Evolutionary conservation across 345 rosid species (phyloP).

Genomic region (Citrus mangshanensis): DNA sequence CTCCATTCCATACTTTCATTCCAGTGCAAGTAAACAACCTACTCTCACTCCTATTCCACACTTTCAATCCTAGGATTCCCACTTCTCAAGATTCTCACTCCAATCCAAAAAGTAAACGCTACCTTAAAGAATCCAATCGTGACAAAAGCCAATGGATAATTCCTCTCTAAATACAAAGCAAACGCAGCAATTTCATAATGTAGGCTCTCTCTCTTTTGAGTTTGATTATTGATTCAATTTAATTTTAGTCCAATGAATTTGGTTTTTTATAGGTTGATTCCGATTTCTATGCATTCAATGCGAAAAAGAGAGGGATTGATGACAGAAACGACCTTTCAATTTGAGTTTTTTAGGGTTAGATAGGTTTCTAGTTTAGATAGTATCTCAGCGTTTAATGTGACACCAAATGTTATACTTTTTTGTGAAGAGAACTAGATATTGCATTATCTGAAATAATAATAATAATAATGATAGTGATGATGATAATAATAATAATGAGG

Average conservation of each 20-base stretch:
- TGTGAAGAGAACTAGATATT: no score
- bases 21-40: no score
- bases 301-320: not conserved
- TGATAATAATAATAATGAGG: no score
- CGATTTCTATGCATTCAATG: not conserved
- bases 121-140: not conserved
- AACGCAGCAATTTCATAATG: constrained; percentile 51
- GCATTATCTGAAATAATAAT: no score
- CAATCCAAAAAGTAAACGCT: no score
- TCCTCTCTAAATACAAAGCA: constrained; percentile 36
- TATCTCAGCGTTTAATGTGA: no score
- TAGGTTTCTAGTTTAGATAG: not conserved
- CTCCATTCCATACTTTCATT: no score
- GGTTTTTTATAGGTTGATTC: not conserved
- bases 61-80: no score
- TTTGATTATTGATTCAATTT: not conserved
- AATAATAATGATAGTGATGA: no score
- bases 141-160: constrained; percentile 31
- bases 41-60: no score
- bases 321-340: not conserved
- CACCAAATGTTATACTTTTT: no score
- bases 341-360: not conserved
- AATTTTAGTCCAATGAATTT: not conserved
- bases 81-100: no score
- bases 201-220: constrained; percentile 23